Evolutionary conservation across 2,329 filamentous ascomycete species (phyloP).

Genomic region (Cylindrodendrum hubeiense): DNA sequence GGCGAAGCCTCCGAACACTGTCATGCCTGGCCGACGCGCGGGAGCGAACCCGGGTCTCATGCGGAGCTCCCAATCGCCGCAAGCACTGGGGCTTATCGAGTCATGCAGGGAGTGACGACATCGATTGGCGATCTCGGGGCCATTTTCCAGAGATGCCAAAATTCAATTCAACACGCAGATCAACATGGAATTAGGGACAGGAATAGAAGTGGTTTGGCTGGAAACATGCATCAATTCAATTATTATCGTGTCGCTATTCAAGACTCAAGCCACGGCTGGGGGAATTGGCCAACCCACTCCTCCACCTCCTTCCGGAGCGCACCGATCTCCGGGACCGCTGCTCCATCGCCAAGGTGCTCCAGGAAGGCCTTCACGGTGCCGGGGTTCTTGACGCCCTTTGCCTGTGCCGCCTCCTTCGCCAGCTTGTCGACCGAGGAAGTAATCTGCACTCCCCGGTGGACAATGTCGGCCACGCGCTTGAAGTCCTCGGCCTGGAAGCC

Average conservation of each 20-base stretch:
- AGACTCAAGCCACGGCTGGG: constrained; percentile 45
- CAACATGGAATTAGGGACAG: background rate
- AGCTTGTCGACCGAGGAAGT: constrained; percentile 79
- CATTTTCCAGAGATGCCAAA: background rate
- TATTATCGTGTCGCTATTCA: constrained; percentile 28
- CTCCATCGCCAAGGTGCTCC: constrained; percentile 74
- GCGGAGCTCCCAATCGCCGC: too few species aligned
- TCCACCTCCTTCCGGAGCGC: constrained; percentile 76
- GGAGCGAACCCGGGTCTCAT: background rate
- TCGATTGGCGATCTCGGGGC: background rate
- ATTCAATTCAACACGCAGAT: background rate
- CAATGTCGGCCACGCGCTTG: constrained; percentile 82
- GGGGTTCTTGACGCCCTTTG: constrained; percentile 73
- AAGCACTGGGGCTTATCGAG: background rate
- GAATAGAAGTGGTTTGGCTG: background rate
- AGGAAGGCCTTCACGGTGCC: constrained; percentile 74
- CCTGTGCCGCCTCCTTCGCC: constrained; percentile 73
- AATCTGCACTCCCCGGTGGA: constrained; percentile 83
- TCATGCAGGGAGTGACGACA: background rate
- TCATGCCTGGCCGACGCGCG: background rate
- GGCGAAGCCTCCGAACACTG: background rate
- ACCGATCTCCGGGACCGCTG: constrained; percentile 74
- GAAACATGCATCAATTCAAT: constrained; percentile 25
- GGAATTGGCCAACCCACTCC: constrained; percentile 72
- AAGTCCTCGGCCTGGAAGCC: constrained; percentile 90